Base-by-base conservation (phyloP, 2,329 filamentous ascomycete species). In the Hypoxylon sp. region DNA sequence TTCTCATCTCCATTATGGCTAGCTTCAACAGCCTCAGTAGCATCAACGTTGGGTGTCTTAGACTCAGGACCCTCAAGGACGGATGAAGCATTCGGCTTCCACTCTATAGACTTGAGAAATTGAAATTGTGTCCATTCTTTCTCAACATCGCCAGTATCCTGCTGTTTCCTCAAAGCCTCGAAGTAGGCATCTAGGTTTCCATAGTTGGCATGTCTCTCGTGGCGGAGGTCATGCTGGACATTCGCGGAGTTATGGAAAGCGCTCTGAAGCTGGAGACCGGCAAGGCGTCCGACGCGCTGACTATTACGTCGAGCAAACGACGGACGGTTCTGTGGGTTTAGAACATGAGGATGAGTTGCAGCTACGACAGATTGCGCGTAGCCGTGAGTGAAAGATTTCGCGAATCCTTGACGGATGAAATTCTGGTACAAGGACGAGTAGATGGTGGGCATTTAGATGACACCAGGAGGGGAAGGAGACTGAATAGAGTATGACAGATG, bases 341-440 rank as follows among this genome's bases (percentile, higher is more conserved):
- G 89, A 87, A 84, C 92, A 91, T 87, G 86, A 63, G 88, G 88
- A 71, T 97, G 94, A 72, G 94, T 94, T 77, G 94, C 95, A 78
- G 96, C 96, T 84, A 99, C 94, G 83, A 98, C 92, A 71, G 94
- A 97, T 82, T 98, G 95, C 76, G 94, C 94, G 88, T 98, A 98
- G 84, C 95, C 95, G 89, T 98, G 94, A 81, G 94, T 95, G 82
- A 98, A 92, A 78, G 94, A 94, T 86, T 98, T 98, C 80, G 93
- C 91, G 84, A 98, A 92, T 91, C 93, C 94, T 88, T 95, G 93
- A 87, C 96, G 95, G 90, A 97, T 94, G 87, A 98, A 93, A 86
- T 88, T 91, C 84, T 89, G 86, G 83, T 90, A 90, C 73, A 91
- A 84, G 79, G 87, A 88, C 71, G 88, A 90, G 81, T 90, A 90